Base-by-base conservation (phyloP, 179 eudicot species). In the Gypsophila paniculata region DNA sequence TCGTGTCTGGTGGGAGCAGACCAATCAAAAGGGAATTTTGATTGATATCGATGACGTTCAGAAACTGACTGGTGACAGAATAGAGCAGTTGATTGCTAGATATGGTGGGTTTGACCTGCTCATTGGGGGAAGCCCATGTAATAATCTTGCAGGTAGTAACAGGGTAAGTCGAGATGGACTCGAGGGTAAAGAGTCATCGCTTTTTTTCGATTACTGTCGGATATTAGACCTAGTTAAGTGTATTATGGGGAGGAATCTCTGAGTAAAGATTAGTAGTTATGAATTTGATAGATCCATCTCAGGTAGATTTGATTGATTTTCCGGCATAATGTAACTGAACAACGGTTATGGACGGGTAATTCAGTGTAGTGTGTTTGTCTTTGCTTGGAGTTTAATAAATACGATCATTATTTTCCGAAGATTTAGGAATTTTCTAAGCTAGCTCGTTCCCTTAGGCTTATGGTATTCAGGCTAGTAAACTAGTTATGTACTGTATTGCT, bases 111-210 rank as follows among this genome's bases (percentile, higher is more conserved):
- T 81, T 34, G 84, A 81, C 74, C 61, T 81, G 38, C 55, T 82
- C 12, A 82, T 82, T 23, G 85, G 85, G 14, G 85, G 85, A 49
- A 82, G 85, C 66, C 85, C 85, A 6, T 82, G 85, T 53, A 82
- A 82, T 44, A 82, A 82, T 44, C 76, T 82, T 3, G 79, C 85
- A 4, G 85, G 85, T 61, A 74, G 81, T n/a, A 79, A 82, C 57
- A 69, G 85, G 70, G 75, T 68, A 1, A 79, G 77, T 29, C 72
- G 85, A 66, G 79, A 82, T 72, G 85, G 85, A 38, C 85, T 79
- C 17, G 85, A 82, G 74, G 85, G 83, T 1, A 75, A 80, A 25
- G 76, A 82, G 61, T 82, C 85, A 21, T 79, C 85, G 8, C 77
- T 82, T 34, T 82, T 82, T 67, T 82, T 70, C 52, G 81, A 82